A percentile compares a stretch with the other conserved stretches of the same genome.
phyloP scores from a whole-genome alignment of 805 yeast species.

The Cyberlindnera euphorbiiphila region DNA sequence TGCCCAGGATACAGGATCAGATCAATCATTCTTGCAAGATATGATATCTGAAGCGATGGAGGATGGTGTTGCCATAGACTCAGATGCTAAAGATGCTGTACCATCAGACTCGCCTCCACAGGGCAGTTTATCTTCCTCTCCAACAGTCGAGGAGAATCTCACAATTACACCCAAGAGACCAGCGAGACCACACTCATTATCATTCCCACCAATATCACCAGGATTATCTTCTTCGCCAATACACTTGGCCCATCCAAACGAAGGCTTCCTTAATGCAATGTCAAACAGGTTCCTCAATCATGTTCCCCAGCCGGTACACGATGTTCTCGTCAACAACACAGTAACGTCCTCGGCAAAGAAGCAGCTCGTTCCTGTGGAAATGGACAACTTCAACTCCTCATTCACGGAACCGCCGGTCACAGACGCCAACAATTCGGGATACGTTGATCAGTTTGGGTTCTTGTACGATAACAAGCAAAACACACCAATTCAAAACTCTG shows the following conservation, averaged over 20 bases:
- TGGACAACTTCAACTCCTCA: conserved; percentile 34
- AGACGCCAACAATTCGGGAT: conserved; percentile 12
- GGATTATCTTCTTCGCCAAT: background rate
- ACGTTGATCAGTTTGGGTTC: conserved; percentile 49
- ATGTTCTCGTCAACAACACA: conserved; percentile 14
- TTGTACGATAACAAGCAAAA: conserved; percentile 30
- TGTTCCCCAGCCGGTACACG: conserved; percentile 24
- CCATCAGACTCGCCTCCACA: too few species aligned
- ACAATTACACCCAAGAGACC: conserved; percentile 10
- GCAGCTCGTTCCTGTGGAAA: conserved; percentile 37
- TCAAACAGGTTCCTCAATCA: conserved; percentile 20
- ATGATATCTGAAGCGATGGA: conserved; percentile 33
- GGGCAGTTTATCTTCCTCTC: conserved; percentile 5
- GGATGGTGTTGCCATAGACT: conserved; percentile 16
- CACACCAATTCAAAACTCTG: conserved; percentile 1
- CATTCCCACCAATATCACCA: conserved; percentile 11
- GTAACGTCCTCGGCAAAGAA: conserved; percentile 1
- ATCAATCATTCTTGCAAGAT: conserved; percentile 19
- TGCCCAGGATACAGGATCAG: background rate
- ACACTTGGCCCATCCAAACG: background rate
- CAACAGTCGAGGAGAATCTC: conserved; percentile 1
- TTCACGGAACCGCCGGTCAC: conserved; percentile 31
- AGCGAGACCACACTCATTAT: conserved; percentile 23
- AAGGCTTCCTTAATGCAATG: conserved; percentile 11
- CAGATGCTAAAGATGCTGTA: background rate